Conservation (phyloP, 2,329 filamentous ascomycete species). For the Plectosphaerella sp. region DNA sequence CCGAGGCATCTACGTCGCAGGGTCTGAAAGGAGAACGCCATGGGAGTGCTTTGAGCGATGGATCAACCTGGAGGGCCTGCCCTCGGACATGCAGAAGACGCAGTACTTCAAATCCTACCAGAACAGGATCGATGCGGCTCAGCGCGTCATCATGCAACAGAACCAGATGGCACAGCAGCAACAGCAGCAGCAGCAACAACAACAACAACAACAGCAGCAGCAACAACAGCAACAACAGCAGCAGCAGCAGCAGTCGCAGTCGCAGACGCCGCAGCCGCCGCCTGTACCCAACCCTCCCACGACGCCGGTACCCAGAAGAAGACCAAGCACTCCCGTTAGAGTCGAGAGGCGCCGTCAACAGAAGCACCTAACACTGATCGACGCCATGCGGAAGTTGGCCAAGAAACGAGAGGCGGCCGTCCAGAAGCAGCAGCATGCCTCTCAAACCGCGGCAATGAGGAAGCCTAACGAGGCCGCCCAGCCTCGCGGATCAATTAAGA, state of each 20-base stretch:
- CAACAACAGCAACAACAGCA: slow-evolving; percentile 35
- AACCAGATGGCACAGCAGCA: slow-evolving; percentile 43
- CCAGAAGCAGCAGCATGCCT: slow-evolving; percentile 83
- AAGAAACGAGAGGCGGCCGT: slow-evolving; percentile 85
- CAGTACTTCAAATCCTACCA: slow-evolving; percentile 83
- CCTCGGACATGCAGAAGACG: slow-evolving; percentile 90
- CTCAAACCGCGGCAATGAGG: slow-evolving; percentile 71
- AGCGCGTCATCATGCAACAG: slow-evolving; percentile 48
- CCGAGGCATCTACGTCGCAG: slow-evolving; percentile 74
- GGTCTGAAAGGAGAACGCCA: slow-evolving; percentile 82
- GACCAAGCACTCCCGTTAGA: slow-evolving; percentile 65
- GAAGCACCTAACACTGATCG: slow-evolving; percentile 82
- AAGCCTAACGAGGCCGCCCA: slow-evolving; percentile 67
- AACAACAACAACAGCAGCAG: slow-evolving; percentile 24
- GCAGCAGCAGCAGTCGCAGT: slow-evolving; percentile 39
- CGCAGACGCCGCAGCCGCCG: slow-evolving; percentile 18
- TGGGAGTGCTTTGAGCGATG: slow-evolving; percentile 99
- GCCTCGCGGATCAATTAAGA: slow-evolving; percentile 48
- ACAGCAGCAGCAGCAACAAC: slow-evolving; percentile 26
- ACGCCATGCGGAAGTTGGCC: slow-evolving; percentile 91
- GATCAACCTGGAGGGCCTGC: slow-evolving; percentile 86
- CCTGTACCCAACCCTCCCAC: slow-evolving; percentile 30
- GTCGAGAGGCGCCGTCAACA: slow-evolving; percentile 85
- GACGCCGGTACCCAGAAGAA: slow-evolving; percentile 52
- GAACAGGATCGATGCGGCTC: slow-evolving; percentile 54